Percentiles rank a stretch among this genome's conserved stretches.
These are phyloP conservation scores for Herpetomonas samuelpessoai DNA, from an alignment of 208 protist genomes.

Conservation along the genomic window DNA sequence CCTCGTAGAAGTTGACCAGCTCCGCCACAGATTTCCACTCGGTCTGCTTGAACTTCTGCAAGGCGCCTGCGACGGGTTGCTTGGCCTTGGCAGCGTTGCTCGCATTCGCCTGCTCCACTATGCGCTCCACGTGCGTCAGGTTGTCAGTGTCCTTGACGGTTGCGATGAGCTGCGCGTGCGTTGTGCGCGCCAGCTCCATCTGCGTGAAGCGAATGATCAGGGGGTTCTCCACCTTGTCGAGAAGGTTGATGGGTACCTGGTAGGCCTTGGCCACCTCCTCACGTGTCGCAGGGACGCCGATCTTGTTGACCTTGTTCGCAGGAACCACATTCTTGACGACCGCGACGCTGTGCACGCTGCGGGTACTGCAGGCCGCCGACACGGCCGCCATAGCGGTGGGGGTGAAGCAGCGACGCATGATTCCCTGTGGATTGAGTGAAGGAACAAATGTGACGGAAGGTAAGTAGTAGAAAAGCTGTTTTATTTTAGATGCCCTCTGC, in stretches of 20 bases:
- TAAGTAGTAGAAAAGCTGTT: too few species aligned
- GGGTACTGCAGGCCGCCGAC: slow-evolving; percentile 4
- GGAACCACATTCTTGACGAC: slow-evolving; percentile 46
- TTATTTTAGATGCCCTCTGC: too few species aligned
- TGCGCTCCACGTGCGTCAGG: slow-evolving; percentile 51
- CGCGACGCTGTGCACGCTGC: slow-evolving; percentile 46
- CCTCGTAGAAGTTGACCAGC: slow-evolving; percentile 78
- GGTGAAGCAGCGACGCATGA: slow-evolving; percentile 22
- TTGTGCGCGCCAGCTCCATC: slow-evolving; percentile 64
- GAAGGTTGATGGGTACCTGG: slow-evolving; percentile 38
- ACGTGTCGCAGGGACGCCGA: slow-evolving; percentile 39
- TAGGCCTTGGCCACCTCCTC: slow-evolving; percentile 55
- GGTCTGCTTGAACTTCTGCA: slow-evolving; percentile 65
- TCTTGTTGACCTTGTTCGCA: slow-evolving; percentile 31
- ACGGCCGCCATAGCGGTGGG: slow-evolving; percentile 2
- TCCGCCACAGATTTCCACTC: slow-evolving; percentile 53
- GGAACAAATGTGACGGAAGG: too few species aligned
- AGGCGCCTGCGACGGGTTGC: slow-evolving; percentile 44
- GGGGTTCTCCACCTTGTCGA: slow-evolving; percentile 48
- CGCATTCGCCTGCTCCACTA: slow-evolving; percentile 38
- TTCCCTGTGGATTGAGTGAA: too few species aligned
- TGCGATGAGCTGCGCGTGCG: slow-evolving; percentile 61
- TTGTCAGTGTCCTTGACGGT: slow-evolving; percentile 49
- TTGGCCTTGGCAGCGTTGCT: slow-evolving; percentile 18
- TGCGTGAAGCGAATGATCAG: slow-evolving; percentile 53